Percentiles rank a stretch among this genome's conserved stretches.
Conservation (phyloP, 768 basidiomycete genomes). For the Lentinula edodes region DNA sequence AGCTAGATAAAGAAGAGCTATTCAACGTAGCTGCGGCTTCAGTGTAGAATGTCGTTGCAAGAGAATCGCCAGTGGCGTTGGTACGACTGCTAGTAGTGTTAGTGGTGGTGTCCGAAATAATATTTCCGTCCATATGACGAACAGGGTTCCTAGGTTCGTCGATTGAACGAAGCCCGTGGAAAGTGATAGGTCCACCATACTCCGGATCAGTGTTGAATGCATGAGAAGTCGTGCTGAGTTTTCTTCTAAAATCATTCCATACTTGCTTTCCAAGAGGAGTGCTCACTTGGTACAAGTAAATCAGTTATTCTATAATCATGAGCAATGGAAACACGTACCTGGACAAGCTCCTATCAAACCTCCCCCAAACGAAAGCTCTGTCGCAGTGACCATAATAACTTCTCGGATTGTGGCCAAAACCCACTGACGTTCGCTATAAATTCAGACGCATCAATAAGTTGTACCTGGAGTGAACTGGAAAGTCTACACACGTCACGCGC, state of each 20-base stretch:
- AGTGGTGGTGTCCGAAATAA: background rate
- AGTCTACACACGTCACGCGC: background rate
- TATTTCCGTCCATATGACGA: background rate
- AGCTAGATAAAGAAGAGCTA: background rate
- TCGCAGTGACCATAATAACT: background rate
- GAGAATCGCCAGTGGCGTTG: background rate
- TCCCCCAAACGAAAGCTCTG: background rate
- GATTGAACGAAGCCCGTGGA: background rate
- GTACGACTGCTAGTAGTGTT: background rate
- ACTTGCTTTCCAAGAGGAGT: background rate
- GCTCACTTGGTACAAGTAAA: background rate
- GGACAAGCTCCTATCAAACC: slow-evolving; percentile 2
- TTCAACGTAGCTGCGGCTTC: background rate
- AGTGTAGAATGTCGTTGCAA: background rate
- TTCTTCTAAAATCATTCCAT: background rate
- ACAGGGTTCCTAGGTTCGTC: background rate
- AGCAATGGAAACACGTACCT: background rate
- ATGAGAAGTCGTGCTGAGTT: background rate
- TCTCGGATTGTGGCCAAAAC: background rate
- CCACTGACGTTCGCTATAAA: background rate
- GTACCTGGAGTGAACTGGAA: background rate
- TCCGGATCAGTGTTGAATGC: background rate
- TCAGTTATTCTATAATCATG: background rate
- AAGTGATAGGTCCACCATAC: slow-evolving; percentile 1
- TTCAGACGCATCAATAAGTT: background rate